phyloP scores from a whole-genome alignment of 768 basidiomycete genomes.

The Leccinellum albellum region DNA sequence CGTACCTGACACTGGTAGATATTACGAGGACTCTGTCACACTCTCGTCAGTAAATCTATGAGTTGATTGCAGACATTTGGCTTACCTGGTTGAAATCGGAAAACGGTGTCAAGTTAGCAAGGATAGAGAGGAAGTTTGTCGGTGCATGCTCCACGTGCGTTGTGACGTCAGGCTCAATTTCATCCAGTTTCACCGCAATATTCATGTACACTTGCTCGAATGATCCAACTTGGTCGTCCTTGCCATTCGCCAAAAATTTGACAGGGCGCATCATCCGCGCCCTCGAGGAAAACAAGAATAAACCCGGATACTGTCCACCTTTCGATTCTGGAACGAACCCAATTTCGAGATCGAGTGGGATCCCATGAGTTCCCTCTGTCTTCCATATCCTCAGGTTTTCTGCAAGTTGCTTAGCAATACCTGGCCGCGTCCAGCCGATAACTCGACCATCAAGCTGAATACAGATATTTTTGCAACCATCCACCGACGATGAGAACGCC shows the following conservation, averaged over 20 bases:
- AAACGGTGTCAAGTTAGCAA: slow-evolving; percentile 97
- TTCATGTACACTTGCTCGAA: slow-evolving; percentile 99
- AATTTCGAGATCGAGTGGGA: slow-evolving; percentile 93
- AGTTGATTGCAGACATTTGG: neutral
- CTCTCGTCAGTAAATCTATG: neutral
- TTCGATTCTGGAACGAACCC: slow-evolving; percentile 85
- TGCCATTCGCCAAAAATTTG: slow-evolving; percentile 81
- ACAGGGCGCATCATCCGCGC: slow-evolving; percentile 98
- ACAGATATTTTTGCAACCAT: slow-evolving; percentile 77
- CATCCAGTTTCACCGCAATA: slow-evolving; percentile 86
- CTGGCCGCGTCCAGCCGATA: slow-evolving; percentile 86
- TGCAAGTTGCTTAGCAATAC: slow-evolving; percentile 76
- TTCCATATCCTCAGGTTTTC: slow-evolving; percentile 88
- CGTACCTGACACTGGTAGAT: slow-evolving; percentile 90
- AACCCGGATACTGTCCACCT: slow-evolving; percentile 95
- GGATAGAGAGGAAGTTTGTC: slow-evolving; percentile 92
- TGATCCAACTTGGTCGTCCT: slow-evolving; percentile 85
- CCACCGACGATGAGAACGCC: slow-evolving; percentile 71
- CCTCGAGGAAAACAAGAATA: slow-evolving; percentile 84
- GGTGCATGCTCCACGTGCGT: slow-evolving; percentile 93
- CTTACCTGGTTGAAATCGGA: slow-evolving; percentile 97
- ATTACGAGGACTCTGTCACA: slow-evolving; percentile 72
- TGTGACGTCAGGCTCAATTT: slow-evolving; percentile 71
- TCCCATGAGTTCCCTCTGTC: slow-evolving; percentile 75
- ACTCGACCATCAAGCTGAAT: slow-evolving; percentile 95